Base-by-base conservation (phyloP, 371 early-diverging fungal genomes). In the Apophysomyces trapeziformis region DNA sequence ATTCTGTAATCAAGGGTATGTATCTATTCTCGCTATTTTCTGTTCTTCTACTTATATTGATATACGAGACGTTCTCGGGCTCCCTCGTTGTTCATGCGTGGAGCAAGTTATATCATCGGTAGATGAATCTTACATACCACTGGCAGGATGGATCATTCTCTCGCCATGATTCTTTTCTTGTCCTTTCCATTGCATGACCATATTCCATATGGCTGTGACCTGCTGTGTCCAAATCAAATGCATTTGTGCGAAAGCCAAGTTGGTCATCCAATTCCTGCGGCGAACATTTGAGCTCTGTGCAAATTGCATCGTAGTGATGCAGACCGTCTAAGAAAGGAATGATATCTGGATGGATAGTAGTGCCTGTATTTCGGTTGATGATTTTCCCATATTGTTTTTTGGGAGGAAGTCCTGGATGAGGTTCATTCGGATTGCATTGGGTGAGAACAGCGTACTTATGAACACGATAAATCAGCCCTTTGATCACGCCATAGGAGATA, bases 401-500 rank as follows among this genome's bases (percentile, higher is more conserved):
- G 36, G 65, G 21, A 21, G 73, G 68, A 43, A 69, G 50, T 26
- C 57, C 50, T 56, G 47, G 11, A 35, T 57, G 38, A 13, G 26
- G 32, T 38, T 38, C 32, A 38, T 64, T 54, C 60, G 63, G 64
- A 32, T 61, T 69, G 45, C 50, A 57, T 21, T 57, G 38, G 11
- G 68, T 76, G 50, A 90, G 61, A 14, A 93, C 82, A 0, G 95
- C 94, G 73, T 93, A 95, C 68, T 90, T 92, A 76, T 93, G 92
- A 1, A 95, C 87, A 35, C 95, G 86, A 66, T 89, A 88, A 7
- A 95, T 76, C 66, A 93, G 83, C 2, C 89, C 90, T 61, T 95
- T 92, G 69, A 93, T 83, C 3, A 92, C 85, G 0, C 94, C 95
- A 81, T 90, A 95, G 5, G 92, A 86, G 37, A 95, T 86, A 60